Evolutionary conservation across 1,284 basidiomycete genomes (phyloP).

Genomic region (Schizophyllum commune): DNA sequence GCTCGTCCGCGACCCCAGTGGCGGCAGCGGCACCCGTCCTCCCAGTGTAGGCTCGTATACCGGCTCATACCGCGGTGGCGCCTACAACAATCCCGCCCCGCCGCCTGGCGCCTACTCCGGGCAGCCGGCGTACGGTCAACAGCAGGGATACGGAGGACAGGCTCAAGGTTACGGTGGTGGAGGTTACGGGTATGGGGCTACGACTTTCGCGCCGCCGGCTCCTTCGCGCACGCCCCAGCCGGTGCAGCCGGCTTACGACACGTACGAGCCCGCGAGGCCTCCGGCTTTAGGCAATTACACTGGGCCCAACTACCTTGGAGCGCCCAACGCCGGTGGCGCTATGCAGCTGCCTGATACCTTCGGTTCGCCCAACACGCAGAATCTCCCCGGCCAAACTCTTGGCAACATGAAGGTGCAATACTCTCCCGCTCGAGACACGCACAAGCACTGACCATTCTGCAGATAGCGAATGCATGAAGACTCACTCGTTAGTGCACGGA

Average conservation of each 20-base stretch:
- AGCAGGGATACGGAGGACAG: neutral
- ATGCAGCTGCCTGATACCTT: neutral
- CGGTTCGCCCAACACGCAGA: neutral
- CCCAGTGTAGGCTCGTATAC: neutral
- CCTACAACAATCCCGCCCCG: neutral
- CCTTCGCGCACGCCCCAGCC: conserved; percentile 56
- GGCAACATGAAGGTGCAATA: neutral
- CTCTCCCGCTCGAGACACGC: neutral
- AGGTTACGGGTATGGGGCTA: conserved; percentile 17
- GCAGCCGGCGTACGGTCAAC: neutral
- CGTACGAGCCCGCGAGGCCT: neutral
- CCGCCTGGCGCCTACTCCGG: neutral
- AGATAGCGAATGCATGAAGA: neutral
- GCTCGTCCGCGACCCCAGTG: neutral
- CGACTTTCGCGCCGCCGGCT: conserved; percentile 50
- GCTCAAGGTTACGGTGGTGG: neutral
- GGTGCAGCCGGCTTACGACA: neutral
- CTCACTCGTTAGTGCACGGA: neutral
- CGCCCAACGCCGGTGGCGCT: neutral
- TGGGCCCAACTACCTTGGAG: neutral
- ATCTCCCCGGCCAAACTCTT: neutral
- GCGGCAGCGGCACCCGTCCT: neutral
- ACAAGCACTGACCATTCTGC: neutral
- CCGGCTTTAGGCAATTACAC: neutral
- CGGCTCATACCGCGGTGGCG: neutral